phyloP scores from a whole-genome alignment of 2,329 filamentous ascomycete genomes.

The Aspergillus chevalieri region DNA sequence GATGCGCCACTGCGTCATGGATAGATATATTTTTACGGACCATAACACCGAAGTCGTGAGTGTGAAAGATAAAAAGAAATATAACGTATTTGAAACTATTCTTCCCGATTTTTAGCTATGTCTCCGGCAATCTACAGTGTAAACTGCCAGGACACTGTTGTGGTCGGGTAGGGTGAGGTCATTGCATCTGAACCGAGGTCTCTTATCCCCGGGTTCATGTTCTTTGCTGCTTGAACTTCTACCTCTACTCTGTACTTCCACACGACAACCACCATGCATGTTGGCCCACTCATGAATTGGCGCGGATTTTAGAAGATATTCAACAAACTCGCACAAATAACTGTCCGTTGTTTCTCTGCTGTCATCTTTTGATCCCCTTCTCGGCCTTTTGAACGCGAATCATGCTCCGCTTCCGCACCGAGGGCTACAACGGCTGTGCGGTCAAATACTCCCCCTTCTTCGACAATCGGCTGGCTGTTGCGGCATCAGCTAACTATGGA shows the following conservation, averaged over 20 bases:
- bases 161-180: neutral
- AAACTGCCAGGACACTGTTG: neutral
- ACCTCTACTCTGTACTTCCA: neutral
- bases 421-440: constrained; percentile 91
- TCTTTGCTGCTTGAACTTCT: neutral
- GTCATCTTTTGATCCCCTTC: neutral
- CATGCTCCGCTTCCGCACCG: constrained; percentile 92
- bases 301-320: neutral
- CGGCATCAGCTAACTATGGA: constrained; percentile 88
- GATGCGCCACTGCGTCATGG: neutral
- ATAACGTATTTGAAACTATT: too few species aligned
- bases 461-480: constrained; percentile 87
- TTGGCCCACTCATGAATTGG: neutral
- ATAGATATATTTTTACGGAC: too few species aligned
- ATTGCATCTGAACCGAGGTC: neutral
- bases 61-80: too few species aligned
- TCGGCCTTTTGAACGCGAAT: constrained; percentile 13
- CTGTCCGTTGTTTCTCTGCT: neutral
- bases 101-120: neutral
- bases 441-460: constrained; percentile 99
- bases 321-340: neutral
- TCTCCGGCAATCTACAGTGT: neutral
- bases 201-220: neutral
- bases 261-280: neutral
- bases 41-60: too few species aligned